phyloP scores from a whole-genome alignment of 805 yeast genomes.

The Blastobotrys robertii region DNA sequence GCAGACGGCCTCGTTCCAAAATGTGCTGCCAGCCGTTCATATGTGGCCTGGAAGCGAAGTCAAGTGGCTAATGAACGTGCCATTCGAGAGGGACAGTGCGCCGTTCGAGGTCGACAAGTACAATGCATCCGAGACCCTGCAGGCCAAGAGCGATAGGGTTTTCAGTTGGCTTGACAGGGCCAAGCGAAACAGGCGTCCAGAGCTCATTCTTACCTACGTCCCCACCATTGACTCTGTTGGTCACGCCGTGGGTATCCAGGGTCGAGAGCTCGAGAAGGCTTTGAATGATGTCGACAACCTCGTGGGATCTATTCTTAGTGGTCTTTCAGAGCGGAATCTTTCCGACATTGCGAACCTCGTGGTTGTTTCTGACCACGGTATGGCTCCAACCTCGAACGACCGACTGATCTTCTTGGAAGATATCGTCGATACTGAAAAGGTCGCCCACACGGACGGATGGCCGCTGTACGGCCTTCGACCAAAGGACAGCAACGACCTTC shows the following conservation, averaged over 20 bases:
- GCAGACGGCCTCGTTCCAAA: conserved; percentile 61
- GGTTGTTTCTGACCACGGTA: conserved; percentile 85
- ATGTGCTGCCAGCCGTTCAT: conserved; percentile 63
- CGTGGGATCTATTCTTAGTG: conserved; percentile 40
- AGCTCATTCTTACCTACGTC: conserved; percentile 64
- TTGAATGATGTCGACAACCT: conserved; percentile 57
- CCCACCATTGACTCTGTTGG: conserved; percentile 78
- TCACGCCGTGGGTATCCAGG: conserved; percentile 60
- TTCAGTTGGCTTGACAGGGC: conserved; percentile 55
- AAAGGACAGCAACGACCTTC: conserved; percentile 28
- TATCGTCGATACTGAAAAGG: conserved; percentile 41
- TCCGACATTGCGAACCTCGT: conserved; percentile 60
- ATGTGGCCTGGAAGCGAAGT: conserved; percentile 97
- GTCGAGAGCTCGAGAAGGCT: conserved; percentile 45
- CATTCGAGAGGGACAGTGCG: conserved; percentile 29
- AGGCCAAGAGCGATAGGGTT: conserved; percentile 48
- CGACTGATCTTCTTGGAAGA: conserved; percentile 68
- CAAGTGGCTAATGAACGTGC: conserved; percentile 26
- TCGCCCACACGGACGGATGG: conserved; percentile 71
- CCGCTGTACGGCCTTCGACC: conserved; percentile 78
- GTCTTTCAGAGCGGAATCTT: conserved; percentile 46
- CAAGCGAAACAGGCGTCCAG: conserved; percentile 51
- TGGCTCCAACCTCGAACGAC: conserved; percentile 75
- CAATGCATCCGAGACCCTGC: conserved; percentile 52
- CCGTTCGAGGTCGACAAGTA: conserved; percentile 51